Conservation (phyloP, 208 protist genomes). For the Ichthyophonus hoferi region DNA sequence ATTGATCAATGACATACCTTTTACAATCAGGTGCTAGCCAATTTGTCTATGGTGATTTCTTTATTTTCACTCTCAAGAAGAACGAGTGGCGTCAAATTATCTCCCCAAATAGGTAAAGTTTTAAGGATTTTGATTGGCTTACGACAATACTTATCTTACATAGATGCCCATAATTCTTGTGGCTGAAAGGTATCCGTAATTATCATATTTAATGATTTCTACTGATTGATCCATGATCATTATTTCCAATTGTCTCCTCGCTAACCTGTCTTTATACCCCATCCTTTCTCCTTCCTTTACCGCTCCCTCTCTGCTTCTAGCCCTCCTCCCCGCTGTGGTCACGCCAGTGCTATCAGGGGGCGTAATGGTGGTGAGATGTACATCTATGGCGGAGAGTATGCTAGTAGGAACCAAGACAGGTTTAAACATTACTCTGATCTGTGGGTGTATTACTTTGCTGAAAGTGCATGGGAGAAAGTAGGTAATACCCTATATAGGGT, state of each 20-base stretch:
- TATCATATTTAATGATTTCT: too few relatives aligned
- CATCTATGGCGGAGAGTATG: slow-evolving; percentile 32
- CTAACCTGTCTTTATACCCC: not conserved
- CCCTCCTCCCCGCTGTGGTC: slow-evolving; percentile 23
- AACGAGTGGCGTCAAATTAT: not conserved
- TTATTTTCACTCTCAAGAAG: slow-evolving; percentile 25
- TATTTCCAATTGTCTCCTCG: not conserved
- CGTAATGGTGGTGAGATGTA: slow-evolving; percentile 28
- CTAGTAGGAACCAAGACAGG: not conserved
- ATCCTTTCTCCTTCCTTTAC: not conserved
- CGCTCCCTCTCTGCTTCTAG: not conserved
- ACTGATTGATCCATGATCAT: not conserved
- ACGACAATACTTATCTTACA: too few relatives aligned
- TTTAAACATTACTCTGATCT: slow-evolving; percentile 41
- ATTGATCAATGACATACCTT: too few relatives aligned
- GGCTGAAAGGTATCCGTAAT: too few relatives aligned
- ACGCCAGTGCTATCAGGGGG: not conserved
- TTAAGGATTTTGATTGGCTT: too few relatives aligned
- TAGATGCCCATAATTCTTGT: too few relatives aligned
- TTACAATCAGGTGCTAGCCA: too few relatives aligned
- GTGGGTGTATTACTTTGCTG: not conserved
- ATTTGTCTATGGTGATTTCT: slow-evolving; percentile 21
- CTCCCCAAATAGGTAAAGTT: slow-evolving; percentile 11
- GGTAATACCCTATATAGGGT: too few relatives aligned
- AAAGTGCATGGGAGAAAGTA: not conserved